These are phyloP conservation scores for Brassica carinata DNA, from an alignment of 345 rosid species.

Conservation along the genomic window DNA sequence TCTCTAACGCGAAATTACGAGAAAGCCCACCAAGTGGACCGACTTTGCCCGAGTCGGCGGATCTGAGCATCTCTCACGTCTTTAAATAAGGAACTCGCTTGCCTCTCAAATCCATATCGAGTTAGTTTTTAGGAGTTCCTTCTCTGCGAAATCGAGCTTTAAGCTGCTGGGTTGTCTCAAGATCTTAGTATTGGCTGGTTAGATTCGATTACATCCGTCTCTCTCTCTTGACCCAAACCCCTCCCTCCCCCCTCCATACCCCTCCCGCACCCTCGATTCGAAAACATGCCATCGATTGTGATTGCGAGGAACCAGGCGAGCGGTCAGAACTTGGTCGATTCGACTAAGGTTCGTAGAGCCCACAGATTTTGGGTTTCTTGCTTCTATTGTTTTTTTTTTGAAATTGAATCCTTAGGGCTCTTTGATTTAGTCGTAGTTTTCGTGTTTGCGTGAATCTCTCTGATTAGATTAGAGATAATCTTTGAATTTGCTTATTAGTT, in stretches of 20 bases:
- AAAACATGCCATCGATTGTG: constrained; percentile 49
- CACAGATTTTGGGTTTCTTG: constrained; percentile 30
- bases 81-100: neutral
- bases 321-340: constrained; percentile 49
- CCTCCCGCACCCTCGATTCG: neutral
- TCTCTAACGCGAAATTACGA: neutral
- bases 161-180: neutral
- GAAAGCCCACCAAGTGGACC: constrained; percentile 25
- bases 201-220: neutral
- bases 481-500: too few species aligned
- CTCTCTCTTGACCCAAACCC: neutral
- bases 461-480: too few species aligned
- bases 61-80: neutral
- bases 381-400: neutral
- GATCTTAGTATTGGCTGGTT: neutral
- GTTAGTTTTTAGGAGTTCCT: neutral
- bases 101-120: neutral
- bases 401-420: neutral
- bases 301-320: constrained; percentile 43
- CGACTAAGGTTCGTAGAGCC: constrained; percentile 72
- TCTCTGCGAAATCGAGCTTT: neutral
- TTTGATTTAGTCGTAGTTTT: neutral
- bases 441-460: too few species aligned
- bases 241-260: too few species aligned
- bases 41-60: constrained; percentile 19